phyloP scores from a whole-genome alignment of 805 yeast species.

The Pichia scutulata region DNA sequence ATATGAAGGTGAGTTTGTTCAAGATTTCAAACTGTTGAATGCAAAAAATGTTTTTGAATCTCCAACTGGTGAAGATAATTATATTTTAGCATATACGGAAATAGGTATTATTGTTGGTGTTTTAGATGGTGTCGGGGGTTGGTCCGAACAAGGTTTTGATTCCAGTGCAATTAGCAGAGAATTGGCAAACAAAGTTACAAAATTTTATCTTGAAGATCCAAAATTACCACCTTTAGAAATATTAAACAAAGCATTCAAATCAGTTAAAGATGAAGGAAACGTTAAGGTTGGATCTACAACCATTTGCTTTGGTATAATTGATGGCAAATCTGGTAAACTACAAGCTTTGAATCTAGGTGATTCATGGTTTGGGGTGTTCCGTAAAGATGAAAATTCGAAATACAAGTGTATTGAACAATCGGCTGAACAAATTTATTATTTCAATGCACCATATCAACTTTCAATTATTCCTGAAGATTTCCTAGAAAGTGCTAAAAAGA shows the following conservation, averaged over 20 bases:
- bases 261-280: conserved; percentile 43
- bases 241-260: conserved; percentile 47
- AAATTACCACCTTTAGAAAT: conserved; percentile 37
- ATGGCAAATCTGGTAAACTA: conserved; percentile 43
- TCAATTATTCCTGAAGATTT: conserved; percentile 71
- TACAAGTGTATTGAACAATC: conserved; percentile 55
- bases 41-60: conserved; percentile 31
- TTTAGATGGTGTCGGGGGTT: conserved; percentile 97
- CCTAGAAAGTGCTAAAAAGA: conserved; percentile 41
- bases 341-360: conserved; percentile 83
- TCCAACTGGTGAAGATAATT: conserved; percentile 75
- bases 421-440: conserved; percentile 72
- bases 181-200: conserved; percentile 51
- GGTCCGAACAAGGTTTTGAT: conserved; percentile 89
- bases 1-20: conserved; percentile 21
- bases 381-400: conserved; percentile 29
- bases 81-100: conserved; percentile 41
- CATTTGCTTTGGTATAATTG: conserved; percentile 72
- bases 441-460: conserved; percentile 88
- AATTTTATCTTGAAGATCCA: conserved; percentile 23
- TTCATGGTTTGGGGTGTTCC: conserved; percentile 85
- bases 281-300: conserved; percentile 93
- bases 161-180: conserved; percentile 82
- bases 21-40: conserved; percentile 18
- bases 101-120: conserved; percentile 60